phyloP scores from a whole-genome alignment of 495 filamentous ascomycete genomes.

The Neurospora sp. region DNA sequence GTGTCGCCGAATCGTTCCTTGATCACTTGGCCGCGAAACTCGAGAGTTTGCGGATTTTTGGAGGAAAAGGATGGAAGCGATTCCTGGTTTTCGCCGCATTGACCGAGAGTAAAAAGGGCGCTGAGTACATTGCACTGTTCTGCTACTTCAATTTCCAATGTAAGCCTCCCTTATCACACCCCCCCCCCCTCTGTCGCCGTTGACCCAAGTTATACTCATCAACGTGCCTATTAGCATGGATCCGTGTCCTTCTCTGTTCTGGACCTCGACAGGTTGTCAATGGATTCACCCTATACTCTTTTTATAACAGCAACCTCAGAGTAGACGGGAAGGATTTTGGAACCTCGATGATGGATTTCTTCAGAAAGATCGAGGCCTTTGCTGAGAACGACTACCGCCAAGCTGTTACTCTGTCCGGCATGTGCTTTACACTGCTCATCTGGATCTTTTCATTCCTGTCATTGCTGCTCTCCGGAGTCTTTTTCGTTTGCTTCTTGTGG shows the following conservation, averaged over 20 bases:
- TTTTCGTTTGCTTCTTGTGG: constrained; percentile 84
- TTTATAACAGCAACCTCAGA: constrained; percentile 58
- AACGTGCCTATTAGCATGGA: constrained; percentile 47
- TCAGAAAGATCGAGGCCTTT: constrained; percentile 63
- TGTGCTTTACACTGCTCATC: constrained; percentile 84
- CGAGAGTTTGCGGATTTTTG: constrained; percentile 63
- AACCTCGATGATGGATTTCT: constrained; percentile 51
- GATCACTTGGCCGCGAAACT: constrained; percentile 74
- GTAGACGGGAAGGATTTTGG: constrained; percentile 49
- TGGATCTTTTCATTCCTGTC: constrained; percentile 78
- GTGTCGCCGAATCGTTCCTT: constrained; percentile 84
- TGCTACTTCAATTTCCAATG: constrained; percentile 92
- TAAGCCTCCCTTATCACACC: constrained; percentile 25
- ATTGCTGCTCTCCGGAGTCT: constrained; percentile 57
- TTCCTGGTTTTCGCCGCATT: constrained; percentile 90
- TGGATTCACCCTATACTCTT: constrained; percentile 70
- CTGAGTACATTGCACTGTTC: constrained; percentile 85
- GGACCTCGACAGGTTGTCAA: constrained; percentile 88
- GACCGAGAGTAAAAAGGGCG: constrained; percentile 83
- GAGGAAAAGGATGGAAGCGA: constrained; percentile 62
- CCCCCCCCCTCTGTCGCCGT: not conserved
- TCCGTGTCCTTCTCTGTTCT: constrained; percentile 79
- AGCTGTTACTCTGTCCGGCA: constrained; percentile 71
- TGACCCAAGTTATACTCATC: constrained; percentile 1
- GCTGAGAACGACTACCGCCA: constrained; percentile 62